Evolutionary conservation across 2,329 filamentous ascomycete genomes (phyloP).

Genomic region (Alternaria viburni): DNA sequence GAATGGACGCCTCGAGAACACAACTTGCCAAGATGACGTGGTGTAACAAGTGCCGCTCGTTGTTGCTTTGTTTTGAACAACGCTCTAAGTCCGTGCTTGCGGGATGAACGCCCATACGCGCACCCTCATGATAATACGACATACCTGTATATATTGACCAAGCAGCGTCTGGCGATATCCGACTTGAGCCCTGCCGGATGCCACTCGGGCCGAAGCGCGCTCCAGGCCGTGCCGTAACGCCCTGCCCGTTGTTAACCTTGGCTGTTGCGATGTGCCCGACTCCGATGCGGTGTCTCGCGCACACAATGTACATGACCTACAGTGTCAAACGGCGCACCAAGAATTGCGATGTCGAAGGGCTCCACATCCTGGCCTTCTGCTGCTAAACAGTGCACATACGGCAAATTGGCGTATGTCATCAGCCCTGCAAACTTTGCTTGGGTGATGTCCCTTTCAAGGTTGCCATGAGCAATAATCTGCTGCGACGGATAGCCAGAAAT

Average conservation of each 20-base stretch:
- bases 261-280: background rate
- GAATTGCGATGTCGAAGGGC: constrained; percentile 56
- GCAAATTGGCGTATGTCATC: constrained; percentile 56
- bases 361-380: constrained; percentile 46
- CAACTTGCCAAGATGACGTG: background rate
- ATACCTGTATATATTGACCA: constrained; percentile 59
- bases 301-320: constrained; percentile 32
- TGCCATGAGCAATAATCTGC: constrained; percentile 35
- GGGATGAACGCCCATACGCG: background rate
- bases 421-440: constrained; percentile 51
- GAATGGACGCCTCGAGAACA: background rate
- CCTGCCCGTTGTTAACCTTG: constrained; percentile 35
- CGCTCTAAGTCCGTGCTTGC: background rate
- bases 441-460: constrained; percentile 34
- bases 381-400: constrained; percentile 56
- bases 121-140: background rate
- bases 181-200: constrained; percentile 58
- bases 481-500: constrained; percentile 43
- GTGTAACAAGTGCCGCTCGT: background rate
- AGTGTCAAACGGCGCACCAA: constrained; percentile 59
- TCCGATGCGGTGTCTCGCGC: background rate
- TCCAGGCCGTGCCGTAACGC: constrained; percentile 60
- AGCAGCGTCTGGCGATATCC: constrained; percentile 51
- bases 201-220: constrained; percentile 60
- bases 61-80: background rate